phyloP scores from a whole-genome alignment of 2,329 filamentous ascomycete species.

The Trichoderma brevicompactum region DNA sequence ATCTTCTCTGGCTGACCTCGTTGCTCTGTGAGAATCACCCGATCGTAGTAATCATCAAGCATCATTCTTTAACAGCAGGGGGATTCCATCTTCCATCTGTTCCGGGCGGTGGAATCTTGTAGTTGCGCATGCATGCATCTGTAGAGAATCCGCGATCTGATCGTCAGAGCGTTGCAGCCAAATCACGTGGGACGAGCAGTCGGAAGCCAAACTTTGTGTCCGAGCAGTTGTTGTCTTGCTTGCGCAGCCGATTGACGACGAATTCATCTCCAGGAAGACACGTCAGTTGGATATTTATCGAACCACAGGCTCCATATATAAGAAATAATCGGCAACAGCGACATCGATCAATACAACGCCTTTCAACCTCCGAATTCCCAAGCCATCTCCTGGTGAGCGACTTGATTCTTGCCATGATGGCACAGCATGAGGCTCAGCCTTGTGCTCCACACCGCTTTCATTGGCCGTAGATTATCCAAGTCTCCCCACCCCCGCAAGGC shows the following conservation, averaged over 20 bases:
- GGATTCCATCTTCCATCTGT: too few species aligned
- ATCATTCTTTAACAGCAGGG: background rate
- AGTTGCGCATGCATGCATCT: background rate
- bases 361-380: background rate
- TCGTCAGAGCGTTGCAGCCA: conserved; percentile 1
- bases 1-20: background rate
- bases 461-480: conserved; percentile 18
- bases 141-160: background rate
- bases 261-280: background rate
- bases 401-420: background rate
- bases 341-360: background rate
- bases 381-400: background rate
- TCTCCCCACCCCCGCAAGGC: conserved; percentile 33
- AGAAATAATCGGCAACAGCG: background rate
- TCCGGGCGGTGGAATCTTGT: too few species aligned
- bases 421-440: conserved; percentile 21
- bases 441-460: background rate
- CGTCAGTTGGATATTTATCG: background rate
- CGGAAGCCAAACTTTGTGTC: conserved; percentile 1
- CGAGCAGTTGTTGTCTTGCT: background rate
- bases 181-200: background rate
- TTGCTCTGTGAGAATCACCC: background rate
- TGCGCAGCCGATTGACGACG: background rate
- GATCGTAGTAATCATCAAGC: background rate
- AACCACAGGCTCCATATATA: background rate